Evolutionary conservation across 257 asterid species (phyloP), one percentile per base, ranked within the genome.

Genomic region (Solanum phureja): DNA sequence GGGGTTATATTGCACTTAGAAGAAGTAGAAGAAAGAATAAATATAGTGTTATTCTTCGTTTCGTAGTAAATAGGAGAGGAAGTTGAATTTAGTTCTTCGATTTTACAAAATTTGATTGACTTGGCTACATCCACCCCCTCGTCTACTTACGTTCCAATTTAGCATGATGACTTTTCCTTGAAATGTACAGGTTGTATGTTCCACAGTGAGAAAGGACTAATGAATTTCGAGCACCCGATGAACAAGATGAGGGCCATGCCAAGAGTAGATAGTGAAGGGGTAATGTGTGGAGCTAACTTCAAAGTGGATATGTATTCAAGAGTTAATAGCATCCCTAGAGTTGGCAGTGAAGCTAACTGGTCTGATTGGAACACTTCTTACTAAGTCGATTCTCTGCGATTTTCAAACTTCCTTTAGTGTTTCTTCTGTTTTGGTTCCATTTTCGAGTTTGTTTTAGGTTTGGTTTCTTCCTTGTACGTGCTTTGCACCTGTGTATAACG

Each of bases 171-270:
- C 24, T 23, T 37, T 75, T 75, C 3, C 2, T 12, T 42, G 24
- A 77, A 13, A 42, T 79, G 87, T 73, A 86, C 89, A 95, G 99
- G 99, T 29, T 96, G 98, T 84, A 91, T 96, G 86, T 95, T 93
- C 87, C 98, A 94, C 27, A 93, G 98, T 21, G 98, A 95, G 60
- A 91, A 93, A 13, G 99, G 99, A 14, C 88, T 96, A 3, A 93
- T 93, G 98, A 96, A 95, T 91, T 96, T 96, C 8, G 98, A 96
- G 93, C 98, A 95, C 73, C 98, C 99, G 2, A 94, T 93, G 98
- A 89, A 96, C 71, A 94, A 89, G 92, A 88, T 96, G 75, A 90
- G 93, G 84, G 95, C 98, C 1, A 94, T 96, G 98, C 98, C 96
- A 2, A 87, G 99, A 87, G 92, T 96, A 14, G 99, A 96, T 27